A percentile compares a stretch with the other conserved stretches of the same genome.
Conservation (phyloP, 805 yeast species). For the Ogataea trehaloabstinens region DNA sequence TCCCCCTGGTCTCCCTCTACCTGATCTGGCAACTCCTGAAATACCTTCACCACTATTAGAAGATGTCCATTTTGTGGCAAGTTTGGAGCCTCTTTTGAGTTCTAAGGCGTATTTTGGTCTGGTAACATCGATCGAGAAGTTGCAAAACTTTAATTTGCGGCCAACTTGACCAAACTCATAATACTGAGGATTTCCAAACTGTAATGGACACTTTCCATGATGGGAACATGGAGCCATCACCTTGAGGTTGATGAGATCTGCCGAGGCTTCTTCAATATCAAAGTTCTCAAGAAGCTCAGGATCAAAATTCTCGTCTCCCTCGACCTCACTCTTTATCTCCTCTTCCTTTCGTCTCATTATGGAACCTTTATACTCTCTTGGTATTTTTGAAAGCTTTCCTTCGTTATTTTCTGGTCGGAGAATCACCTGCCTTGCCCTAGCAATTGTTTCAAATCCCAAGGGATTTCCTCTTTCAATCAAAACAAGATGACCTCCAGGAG, state of each 20-base stretch:
- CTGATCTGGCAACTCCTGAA: slow-evolving; percentile 47
- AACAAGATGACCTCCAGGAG: slow-evolving; percentile 78
- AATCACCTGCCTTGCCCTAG: slow-evolving; percentile 86
- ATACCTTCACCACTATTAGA: slow-evolving; percentile 55
- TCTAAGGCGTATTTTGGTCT: slow-evolving; percentile 83
- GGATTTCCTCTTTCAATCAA: slow-evolving; percentile 89
- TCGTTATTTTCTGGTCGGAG: slow-evolving; percentile 75
- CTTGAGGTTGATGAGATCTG: slow-evolving; percentile 46
- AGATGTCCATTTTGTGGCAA: slow-evolving; percentile 72
- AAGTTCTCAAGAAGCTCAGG: slow-evolving; percentile 25
- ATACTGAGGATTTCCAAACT: slow-evolving; percentile 67
- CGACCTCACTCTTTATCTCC: slow-evolving; percentile 29
- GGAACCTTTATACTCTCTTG: slow-evolving; percentile 59
- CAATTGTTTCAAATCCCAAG: slow-evolving; percentile 80
- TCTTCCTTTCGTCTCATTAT: slow-evolving; percentile 37
- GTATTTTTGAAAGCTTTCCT: slow-evolving; percentile 58
- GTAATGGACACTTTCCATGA: slow-evolving; percentile 83
- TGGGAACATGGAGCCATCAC: slow-evolving; percentile 91
- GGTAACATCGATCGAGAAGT: slow-evolving; percentile 64
- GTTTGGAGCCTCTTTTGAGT: slow-evolving; percentile 73
- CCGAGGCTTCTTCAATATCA: slow-evolving; percentile 19
- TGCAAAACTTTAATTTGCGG: slow-evolving; percentile 67
- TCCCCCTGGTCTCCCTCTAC: slow-evolving; percentile 78
- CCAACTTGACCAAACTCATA: slow-evolving; percentile 55
- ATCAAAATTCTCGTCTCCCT: slow-evolving; percentile 17